These are phyloP conservation scores for Peniophora sp. DNA, from an alignment of 1,284 basidiomycete species.

Conservation along the genomic window DNA sequence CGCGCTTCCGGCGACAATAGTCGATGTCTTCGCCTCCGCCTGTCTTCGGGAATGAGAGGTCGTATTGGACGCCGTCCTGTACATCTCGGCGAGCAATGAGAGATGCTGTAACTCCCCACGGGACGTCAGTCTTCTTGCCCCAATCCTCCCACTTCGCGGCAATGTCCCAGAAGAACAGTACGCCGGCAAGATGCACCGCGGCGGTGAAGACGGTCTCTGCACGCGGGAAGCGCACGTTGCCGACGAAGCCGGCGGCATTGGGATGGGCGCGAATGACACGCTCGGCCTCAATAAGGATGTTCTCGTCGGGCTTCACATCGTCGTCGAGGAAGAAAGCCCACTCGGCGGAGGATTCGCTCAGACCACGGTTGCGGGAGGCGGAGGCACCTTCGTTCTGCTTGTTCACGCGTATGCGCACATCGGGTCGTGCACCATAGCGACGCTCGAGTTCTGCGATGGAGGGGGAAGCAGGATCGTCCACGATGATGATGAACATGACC, in stretches of 20 bases:
- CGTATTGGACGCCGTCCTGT: slow-evolving; percentile 36
- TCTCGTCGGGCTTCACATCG: slow-evolving; percentile 36
- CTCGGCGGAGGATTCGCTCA: slow-evolving; percentile 38
- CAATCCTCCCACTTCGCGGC: slow-evolving; percentile 33
- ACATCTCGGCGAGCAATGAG: slow-evolving; percentile 40
- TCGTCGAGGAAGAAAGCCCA: slow-evolving; percentile 53
- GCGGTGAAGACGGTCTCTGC: slow-evolving; percentile 42
- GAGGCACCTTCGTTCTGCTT: slow-evolving; percentile 36
- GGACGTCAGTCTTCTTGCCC: slow-evolving; percentile 29
- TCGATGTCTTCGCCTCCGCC: slow-evolving; percentile 60
- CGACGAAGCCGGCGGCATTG: slow-evolving; percentile 45
- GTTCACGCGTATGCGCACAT: slow-evolving; percentile 43
- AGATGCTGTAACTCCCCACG: slow-evolving; percentile 60
- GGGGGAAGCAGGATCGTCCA: slow-evolving; percentile 44
- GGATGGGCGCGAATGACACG: slow-evolving; percentile 37
- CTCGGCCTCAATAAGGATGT: slow-evolving; percentile 40
- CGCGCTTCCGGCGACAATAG: slow-evolving; percentile 44
- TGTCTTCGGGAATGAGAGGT: slow-evolving; percentile 47
- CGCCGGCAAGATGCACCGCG: slow-evolving; percentile 46
- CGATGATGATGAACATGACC: slow-evolving; percentile 49
- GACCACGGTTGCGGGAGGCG: slow-evolving; percentile 39
- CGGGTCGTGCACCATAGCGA: slow-evolving; percentile 29
- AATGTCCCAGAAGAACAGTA: slow-evolving; percentile 58
- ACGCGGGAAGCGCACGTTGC: slow-evolving; percentile 39
- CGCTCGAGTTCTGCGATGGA: slow-evolving; percentile 24